Evolutionary conservation across 169 alveolate genomes (phyloP), one percentile per base, ranked within the genome.

Genomic region (Fabrea salina): DNA sequence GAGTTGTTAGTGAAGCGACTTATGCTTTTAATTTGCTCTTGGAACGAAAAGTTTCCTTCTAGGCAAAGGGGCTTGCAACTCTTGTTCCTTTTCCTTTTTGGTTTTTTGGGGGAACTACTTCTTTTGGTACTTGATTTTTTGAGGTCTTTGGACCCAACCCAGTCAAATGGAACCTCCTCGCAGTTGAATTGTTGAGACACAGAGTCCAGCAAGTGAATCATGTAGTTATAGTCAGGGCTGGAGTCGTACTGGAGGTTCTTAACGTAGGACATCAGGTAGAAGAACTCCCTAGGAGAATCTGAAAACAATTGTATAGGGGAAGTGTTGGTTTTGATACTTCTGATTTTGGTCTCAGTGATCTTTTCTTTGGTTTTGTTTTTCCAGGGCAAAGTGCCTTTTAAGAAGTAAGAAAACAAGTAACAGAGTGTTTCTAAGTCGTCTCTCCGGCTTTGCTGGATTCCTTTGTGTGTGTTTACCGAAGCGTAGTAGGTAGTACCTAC

Each of bases 401-500:
- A 80, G 43, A 93, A 87, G 74, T 91, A 91, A 30, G 90, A 83
- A 44, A 93, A 43, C 2, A 93, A 94, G 82, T 91, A 89, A n/a
- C 91, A 92, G 8, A 91, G 58, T 1, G 91, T 76, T 75, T 93
- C 97, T 30, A 93, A 81, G 75, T 93, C 96, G 80, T 93, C 97
- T 86, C 96, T 86, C 59, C 96, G 82, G n/a, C 92, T 82, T 75
- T 90, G 87, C 83, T 93, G 95, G 50, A 90, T 86, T 49, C 95
- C 95, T 57, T 86, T 71, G 82, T 91, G 96, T 7, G 95, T 83
- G 79, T 91, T 94, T 5, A 91, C 56, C 33, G 91, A 75, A 0
- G 96, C 94, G 83, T 90, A 94, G 39, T 94, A 74, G 0, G 93
- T 95, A 37, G 96, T 91, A 22, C 97, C 97, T 37, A 91, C 87